Base-by-base conservation (phyloP, 305 asterid genomes). In the Plantago coronopus region DNA sequence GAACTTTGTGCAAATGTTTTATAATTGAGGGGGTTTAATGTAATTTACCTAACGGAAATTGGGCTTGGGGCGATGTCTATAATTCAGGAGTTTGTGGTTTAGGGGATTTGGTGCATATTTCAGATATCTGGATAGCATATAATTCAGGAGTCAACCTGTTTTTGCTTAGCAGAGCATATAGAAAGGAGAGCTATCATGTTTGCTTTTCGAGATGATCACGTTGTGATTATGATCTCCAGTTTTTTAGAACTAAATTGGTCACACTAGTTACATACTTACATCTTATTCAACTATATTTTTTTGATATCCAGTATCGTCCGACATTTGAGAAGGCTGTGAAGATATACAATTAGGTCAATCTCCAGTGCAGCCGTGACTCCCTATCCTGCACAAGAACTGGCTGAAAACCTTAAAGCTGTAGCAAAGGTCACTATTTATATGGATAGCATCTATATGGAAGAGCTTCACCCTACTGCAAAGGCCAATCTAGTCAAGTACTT, bases 271-370 rank as follows among this genome's bases (percentile, higher is more conserved):
- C 2, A 27, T 20, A 17, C 14, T 27, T 19, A 10, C 16, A 49
- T 50, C 18, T 40, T 69, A 2, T 65, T 27, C 23, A 45, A 61
- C 58, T 18, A 23, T 18, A 19, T 61, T 38, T 19, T n/a, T n/a
- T 13, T 19, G 34, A 31, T 31, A 53, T 45, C 47, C 84, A 83
- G 86, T 58, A 74, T 43, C 86, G 84, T 53, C 78, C 66, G 14
- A 64, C 84, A 27, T 69, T 48, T 13, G 86, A 83, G 84, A 83
- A 78, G 73, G 82, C 86, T 63, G 82, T 83, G 69, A 83, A 80
- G 79, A 83, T 83, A 59, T 83, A 76, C 75, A 83, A 78, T 63
- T 83, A 75, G 73, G 58, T 58, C 54, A 17, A 27, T 65, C 54
- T 29, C 42, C 66, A 37, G 21, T 44, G 49, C 42, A 31, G 63